Evolutionary conservation across 768 basidiomycete species (phyloP).

Genomic region (Auriscalpium vulgare): DNA sequence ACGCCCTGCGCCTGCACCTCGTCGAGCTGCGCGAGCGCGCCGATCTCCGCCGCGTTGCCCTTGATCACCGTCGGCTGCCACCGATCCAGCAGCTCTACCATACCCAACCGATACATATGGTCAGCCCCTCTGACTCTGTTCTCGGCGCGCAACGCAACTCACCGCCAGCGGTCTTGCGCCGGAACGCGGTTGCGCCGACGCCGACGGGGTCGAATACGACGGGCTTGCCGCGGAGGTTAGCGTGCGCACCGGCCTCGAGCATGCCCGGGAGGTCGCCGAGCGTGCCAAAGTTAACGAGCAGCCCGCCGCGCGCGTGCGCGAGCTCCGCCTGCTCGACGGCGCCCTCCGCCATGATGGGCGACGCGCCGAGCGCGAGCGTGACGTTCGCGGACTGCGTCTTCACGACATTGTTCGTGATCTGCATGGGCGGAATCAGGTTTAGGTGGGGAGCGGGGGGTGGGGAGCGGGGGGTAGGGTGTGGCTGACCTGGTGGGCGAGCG

Average conservation of each 20-base stretch:
- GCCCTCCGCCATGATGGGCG: conserved; percentile 91
- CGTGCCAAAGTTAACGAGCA: conserved; percentile 87
- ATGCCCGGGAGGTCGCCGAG: conserved; percentile 64
- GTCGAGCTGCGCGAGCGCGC: conserved; percentile 59
- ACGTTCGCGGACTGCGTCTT: conserved; percentile 86
- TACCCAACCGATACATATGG: too few relatives aligned
- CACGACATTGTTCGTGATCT: conserved; percentile 90
- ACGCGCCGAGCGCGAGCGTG: conserved; percentile 80
- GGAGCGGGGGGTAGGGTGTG: neutral
- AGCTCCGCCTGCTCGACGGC: conserved; percentile 79
- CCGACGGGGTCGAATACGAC: conserved; percentile 91
- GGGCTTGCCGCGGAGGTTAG: conserved; percentile 64
- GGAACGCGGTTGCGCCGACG: conserved; percentile 71
- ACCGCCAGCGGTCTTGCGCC: conserved; percentile 58
- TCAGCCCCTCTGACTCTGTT: too few relatives aligned
- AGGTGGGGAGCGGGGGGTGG: neutral
- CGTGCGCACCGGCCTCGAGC: conserved; percentile 60
- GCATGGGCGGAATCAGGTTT: neutral
- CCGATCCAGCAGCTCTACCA: conserved; percentile 53
- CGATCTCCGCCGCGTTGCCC: conserved; percentile 89
- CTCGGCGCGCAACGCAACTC: neutral
- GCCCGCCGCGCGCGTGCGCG: conserved; percentile 49
- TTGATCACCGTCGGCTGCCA: conserved; percentile 93
- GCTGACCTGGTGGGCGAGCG: conserved; percentile 74
- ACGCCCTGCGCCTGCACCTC: conserved; percentile 80